Conservation (phyloP, 2,329 filamentous ascomycete species). For the Neospermospora avenae region DNA sequence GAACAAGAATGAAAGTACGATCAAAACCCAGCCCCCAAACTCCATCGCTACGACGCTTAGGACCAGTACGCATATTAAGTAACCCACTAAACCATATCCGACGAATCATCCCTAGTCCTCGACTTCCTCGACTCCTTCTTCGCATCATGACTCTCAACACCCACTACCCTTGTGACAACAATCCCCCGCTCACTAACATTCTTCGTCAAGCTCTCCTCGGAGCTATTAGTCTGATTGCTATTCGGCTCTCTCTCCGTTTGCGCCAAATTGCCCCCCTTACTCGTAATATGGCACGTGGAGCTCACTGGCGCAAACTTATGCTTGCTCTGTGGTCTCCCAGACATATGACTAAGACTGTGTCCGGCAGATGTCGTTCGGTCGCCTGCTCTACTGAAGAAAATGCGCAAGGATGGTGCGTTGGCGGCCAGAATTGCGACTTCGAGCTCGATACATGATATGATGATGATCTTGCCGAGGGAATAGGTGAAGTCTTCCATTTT, state of each 20-base stretch:
- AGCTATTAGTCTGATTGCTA: neutral
- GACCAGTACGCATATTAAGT: too few relatives aligned
- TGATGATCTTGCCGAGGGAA: conserved; percentile 35
- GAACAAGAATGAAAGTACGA: too few relatives aligned
- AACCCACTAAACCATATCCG: conserved; percentile 5
- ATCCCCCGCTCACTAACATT: neutral
- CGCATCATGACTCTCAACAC: conserved; percentile 1
- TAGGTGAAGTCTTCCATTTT: conserved; percentile 31
- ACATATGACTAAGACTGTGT: neutral
- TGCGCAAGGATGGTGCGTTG: conserved; percentile 34
- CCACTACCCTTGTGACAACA: neutral
- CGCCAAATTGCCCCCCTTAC: neutral
- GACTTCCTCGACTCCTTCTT: neutral
- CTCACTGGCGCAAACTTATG: neutral
- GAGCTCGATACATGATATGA: conserved; percentile 35
- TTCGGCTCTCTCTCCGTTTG: neutral
- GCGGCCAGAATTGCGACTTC: conserved; percentile 35
- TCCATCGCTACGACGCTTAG: neutral
- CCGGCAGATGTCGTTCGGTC: too few relatives aligned
- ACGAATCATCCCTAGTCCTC: neutral
- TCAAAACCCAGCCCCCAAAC: neutral
- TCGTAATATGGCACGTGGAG: neutral
- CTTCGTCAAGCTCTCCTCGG: conserved; percentile 3
- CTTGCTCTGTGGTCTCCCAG: neutral
- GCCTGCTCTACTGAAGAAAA: neutral